Percentiles rank a stretch among this genome's conserved stretches.
These are phyloP conservation scores for Umbelopsis sp. DNA, from an alignment of 371 early-diverging fungal genomes.

Conservation along the genomic window DNA sequence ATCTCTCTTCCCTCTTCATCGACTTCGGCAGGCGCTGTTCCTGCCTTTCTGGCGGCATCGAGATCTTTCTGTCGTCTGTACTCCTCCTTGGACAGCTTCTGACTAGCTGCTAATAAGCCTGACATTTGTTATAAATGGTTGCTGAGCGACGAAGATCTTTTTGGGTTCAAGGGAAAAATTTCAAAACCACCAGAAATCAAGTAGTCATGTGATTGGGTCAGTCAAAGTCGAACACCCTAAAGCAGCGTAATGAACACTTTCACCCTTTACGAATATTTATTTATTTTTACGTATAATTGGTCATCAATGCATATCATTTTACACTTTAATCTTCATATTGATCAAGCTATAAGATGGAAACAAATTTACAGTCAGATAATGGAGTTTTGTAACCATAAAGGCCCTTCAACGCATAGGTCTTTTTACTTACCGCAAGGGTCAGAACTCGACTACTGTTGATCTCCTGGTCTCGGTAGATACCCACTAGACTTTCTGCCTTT, in stretches of 20 bases:
- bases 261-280: too few species aligned
- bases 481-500: conserved; percentile 93
- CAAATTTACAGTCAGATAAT: background rate
- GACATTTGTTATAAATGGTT: conserved; percentile 12
- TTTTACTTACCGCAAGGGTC: conserved; percentile 69
- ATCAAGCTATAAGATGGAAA: conserved; percentile 27
- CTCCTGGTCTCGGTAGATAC: conserved; percentile 94
- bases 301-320: background rate
- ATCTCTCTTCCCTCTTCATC: conserved; percentile 94
- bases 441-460: conserved; percentile 83
- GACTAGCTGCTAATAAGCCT: conserved; percentile 28
- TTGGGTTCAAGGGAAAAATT: too few species aligned
- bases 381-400: too few species aligned
- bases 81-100: conserved; percentile 81
- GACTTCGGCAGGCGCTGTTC: conserved; percentile 87
- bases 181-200: too few species aligned
- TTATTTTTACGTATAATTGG: too few species aligned
- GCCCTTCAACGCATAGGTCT: too few species aligned
- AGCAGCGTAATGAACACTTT: too few species aligned
- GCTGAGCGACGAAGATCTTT: conserved; percentile 2
- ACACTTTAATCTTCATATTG: conserved; percentile 34
- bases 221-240: too few species aligned
- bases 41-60: conserved; percentile 89
- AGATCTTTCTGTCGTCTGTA: conserved; percentile 85
- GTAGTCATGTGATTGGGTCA: background rate